phyloP scores from a whole-genome alignment of 345 rosid genomes.

The Laguncularia racemosa region DNA sequence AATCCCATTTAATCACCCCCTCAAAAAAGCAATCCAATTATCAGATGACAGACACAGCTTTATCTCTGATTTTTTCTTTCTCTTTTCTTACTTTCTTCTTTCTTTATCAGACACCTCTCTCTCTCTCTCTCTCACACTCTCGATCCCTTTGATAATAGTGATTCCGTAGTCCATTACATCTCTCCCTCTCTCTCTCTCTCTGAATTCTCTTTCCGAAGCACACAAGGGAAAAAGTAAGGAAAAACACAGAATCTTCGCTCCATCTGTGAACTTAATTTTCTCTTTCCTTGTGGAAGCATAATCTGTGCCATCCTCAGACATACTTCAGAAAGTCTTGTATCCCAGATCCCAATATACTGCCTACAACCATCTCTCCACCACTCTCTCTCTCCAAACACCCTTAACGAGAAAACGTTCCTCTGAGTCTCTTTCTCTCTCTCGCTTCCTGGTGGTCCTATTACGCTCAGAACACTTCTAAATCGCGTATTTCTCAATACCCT shows the following conservation, averaged over 20 bases:
- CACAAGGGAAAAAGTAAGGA: too few relatives aligned
- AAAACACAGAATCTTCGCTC: background rate
- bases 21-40: too few relatives aligned
- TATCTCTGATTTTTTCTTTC: too few relatives aligned
- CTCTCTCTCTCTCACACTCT: background rate
- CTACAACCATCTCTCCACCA: background rate
- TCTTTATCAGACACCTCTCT: too few relatives aligned
- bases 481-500: background rate
- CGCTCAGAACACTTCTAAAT: too few relatives aligned
- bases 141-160: too few relatives aligned
- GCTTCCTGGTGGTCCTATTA: background rate
- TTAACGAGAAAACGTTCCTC: constrained; percentile 7
- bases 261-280: background rate
- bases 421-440: background rate
- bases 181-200: constrained; percentile 11
- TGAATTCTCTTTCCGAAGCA: constrained; percentile 9
- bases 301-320: background rate
- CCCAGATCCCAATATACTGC: constrained; percentile 16
- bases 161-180: constrained; percentile 11
- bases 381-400: background rate
- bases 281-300: constrained; percentile 3
- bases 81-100: background rate
- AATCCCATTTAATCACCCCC: too few relatives aligned
- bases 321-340: background rate
- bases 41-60: too few relatives aligned